Evolutionary conservation across 116 monocot genomes (phyloP).

Genomic region (Cymodocea nodosa): DNA sequence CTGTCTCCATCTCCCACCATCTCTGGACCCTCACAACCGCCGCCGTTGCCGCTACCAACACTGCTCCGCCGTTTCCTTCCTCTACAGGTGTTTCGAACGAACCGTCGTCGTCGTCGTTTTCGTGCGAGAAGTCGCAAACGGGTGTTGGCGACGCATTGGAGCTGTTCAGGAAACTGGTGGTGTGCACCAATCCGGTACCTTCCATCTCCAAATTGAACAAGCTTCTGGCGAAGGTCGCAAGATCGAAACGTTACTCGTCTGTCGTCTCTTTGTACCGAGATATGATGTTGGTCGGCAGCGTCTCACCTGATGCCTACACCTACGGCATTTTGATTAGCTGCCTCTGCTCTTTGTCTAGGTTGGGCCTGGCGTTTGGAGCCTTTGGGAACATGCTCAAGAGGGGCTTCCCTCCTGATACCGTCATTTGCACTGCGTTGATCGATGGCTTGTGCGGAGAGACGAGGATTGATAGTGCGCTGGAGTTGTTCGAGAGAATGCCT

Average conservation of each 20-base stretch:
- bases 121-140: too few species aligned
- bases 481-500: constrained; percentile 27
- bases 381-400: constrained; percentile 22
- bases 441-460: constrained; percentile 11
- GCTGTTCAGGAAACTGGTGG: constrained; percentile 5
- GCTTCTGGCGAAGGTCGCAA: not conserved
- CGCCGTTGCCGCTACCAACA: not conserved
- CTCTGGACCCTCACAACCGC: not conserved
- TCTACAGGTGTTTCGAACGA: not conserved
- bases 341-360: constrained; percentile 4
- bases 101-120: not conserved
- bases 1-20: not conserved
- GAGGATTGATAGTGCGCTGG: constrained; percentile 12
- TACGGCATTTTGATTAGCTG: constrained; percentile 20
- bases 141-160: not conserved
- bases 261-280: constrained; percentile 5
- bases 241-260: constrained; percentile 4
- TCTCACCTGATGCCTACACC: constrained; percentile 11
- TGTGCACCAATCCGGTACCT: not conserved
- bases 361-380: constrained; percentile 17
- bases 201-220: constrained; percentile 7
- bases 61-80: not conserved
- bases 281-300: constrained; percentile 4
- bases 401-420: constrained; percentile 4
- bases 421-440: not conserved